Conservation (phyloP, 2,329 filamentous ascomycete species). For the Emergomyces pasteurianus region DNA sequence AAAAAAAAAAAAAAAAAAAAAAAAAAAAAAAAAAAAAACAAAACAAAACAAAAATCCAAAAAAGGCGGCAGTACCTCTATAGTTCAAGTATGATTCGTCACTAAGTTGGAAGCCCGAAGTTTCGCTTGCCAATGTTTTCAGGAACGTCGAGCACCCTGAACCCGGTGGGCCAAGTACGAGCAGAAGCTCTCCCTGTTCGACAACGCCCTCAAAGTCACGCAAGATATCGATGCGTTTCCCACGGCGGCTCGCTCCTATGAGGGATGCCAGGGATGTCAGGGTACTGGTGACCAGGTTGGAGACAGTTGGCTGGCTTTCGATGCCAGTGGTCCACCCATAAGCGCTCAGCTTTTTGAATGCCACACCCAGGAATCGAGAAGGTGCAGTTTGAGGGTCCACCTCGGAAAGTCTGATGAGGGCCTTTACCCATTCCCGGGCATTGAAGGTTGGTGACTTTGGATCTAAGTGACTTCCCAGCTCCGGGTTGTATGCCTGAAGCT, state of each 20-base stretch:
- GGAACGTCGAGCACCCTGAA: conserved; percentile 60
- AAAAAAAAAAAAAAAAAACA: too few species aligned
- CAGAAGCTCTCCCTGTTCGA: conserved; percentile 30
- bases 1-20: too few species aligned
- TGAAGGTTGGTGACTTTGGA: not conserved
- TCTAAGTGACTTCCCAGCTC: not conserved
- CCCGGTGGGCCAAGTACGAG: conserved; percentile 28
- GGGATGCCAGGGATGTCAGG: not conserved
- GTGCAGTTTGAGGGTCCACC: not conserved
- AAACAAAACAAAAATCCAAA: not conserved
- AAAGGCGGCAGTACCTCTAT: not conserved
- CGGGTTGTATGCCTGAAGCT: not conserved
- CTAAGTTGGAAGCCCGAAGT: not conserved
- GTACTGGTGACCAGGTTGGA: not conserved
- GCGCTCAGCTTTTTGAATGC: not conserved
- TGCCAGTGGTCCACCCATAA: not conserved
- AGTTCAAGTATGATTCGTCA: not conserved
- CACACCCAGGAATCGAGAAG: not conserved
- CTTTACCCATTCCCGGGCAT: not conserved
- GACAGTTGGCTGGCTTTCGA: not conserved
- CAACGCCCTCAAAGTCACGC: not conserved
- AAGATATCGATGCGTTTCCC: not conserved
- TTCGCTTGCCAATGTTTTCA: conserved; percentile 55
- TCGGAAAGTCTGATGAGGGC: not conserved
- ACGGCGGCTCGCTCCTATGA: not conserved